Evolutionary conservation across 352 stramenopile species (phyloP).

Genomic region (Lagenidium sp.): DNA sequence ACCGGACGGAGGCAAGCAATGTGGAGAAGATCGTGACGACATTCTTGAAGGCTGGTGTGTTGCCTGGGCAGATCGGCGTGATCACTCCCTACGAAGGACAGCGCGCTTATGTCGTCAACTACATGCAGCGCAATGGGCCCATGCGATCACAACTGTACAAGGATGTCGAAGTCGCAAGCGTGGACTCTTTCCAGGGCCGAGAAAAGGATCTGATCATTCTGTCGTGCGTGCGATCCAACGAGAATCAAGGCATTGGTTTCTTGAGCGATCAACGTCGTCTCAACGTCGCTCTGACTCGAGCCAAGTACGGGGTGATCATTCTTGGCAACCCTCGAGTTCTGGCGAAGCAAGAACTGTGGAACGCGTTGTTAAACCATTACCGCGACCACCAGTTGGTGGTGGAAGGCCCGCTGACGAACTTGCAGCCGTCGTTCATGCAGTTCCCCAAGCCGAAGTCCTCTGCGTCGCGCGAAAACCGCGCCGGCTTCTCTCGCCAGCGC

Average conservation of each 20-base stretch:
- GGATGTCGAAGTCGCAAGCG: constrained; percentile 97
- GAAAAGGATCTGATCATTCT: constrained; percentile 99
- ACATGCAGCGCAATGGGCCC: constrained; percentile 95
- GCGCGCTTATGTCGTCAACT: constrained; percentile 97
- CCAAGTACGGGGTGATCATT: constrained; percentile 98
- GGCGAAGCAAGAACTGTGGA: constrained; percentile 96
- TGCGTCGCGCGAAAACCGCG: constrained; percentile 22
- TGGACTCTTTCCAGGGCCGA: constrained; percentile 99
- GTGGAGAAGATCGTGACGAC: constrained; percentile 98
- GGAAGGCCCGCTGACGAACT: constrained; percentile 95
- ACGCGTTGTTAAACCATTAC: constrained; percentile 96
- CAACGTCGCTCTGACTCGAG: constrained; percentile 98
- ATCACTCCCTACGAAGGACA: constrained; percentile 99
- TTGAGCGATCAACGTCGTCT: constrained; percentile 96
- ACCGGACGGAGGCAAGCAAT: constrained; percentile 96
- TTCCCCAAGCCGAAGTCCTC: constrained; percentile 79
- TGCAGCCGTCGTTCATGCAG: constrained; percentile 96
- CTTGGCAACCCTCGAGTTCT: constrained; percentile 97
- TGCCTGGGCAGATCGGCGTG: constrained; percentile 91
- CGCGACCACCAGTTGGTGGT: constrained; percentile 93
- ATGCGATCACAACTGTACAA: constrained; percentile 94
- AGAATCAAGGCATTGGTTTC: constrained; percentile 99
- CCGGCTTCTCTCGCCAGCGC: constrained; percentile 34
- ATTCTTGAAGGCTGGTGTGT: constrained; percentile 91
- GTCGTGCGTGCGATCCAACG: constrained; percentile 98